A percentile compares a stretch with the other conserved stretches of the same genome.
phyloP scores from a whole-genome alignment of 139 green algal genomes.

The Chlamydomonas schloesseri region DNA sequence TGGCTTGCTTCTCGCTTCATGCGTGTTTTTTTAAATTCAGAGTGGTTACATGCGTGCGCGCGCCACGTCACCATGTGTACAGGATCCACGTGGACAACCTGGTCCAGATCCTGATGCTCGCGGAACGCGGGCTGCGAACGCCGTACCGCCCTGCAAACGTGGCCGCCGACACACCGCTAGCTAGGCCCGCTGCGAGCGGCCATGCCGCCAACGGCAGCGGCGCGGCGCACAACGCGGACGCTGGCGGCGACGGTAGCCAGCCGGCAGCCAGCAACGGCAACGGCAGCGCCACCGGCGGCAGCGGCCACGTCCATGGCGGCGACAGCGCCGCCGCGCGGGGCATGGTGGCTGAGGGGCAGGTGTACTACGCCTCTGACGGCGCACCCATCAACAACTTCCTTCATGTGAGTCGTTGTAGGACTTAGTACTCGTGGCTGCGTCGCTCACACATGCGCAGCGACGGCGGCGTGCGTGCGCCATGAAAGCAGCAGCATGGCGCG shows the following conservation, averaged over 20 bases:
- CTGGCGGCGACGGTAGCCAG: neutral
- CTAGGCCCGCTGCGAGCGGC: too few species aligned
- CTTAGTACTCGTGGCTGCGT: neutral
- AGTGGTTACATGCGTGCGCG: too few species aligned
- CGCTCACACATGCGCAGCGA: neutral
- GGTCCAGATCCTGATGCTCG: slow-evolving; percentile 27
- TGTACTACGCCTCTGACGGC: slow-evolving; percentile 48
- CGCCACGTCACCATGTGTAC: too few species aligned
- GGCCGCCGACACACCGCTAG: too few species aligned
- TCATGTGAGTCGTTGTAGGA: slow-evolving; percentile 16
- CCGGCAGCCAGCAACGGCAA: neutral
- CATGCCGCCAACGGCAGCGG: neutral
- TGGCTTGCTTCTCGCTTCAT: too few species aligned
- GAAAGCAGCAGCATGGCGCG: neutral
- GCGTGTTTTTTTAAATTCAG: too few species aligned
- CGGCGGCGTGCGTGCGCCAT: too few species aligned
- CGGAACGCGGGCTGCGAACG: neutral
- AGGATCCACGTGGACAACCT: slow-evolving; percentile 57
- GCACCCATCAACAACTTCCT: slow-evolving; percentile 53
- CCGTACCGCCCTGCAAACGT: neutral
- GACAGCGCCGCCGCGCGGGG: too few species aligned
- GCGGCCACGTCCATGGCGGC: neutral
- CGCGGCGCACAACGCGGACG: neutral
- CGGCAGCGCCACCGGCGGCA: neutral
- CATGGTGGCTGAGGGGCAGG: slow-evolving; percentile 41